Percentiles rank a stretch among this genome's conserved stretches.
Conservation (phyloP, 179 eudicot genomes). For the Silene noctiflora region DNA sequence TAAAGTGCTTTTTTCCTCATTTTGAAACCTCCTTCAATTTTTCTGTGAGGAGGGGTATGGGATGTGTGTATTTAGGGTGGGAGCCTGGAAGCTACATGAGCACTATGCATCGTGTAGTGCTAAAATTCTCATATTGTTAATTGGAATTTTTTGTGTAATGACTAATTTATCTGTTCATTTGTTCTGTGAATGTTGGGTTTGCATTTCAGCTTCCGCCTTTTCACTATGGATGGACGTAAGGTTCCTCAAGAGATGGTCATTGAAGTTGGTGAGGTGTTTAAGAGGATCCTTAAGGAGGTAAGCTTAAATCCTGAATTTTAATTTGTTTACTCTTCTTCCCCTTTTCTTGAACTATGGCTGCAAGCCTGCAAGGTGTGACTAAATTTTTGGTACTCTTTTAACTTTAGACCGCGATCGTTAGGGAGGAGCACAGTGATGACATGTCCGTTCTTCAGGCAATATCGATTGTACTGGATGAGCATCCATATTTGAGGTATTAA, state of each 20-base stretch:
- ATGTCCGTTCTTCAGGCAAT: slow-evolving; percentile 88
- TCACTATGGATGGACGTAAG: slow-evolving; percentile 66
- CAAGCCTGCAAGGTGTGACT: slow-evolving; percentile 6
- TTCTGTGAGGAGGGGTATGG: neutral
- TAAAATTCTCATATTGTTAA: neutral
- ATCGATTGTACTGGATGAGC: slow-evolving; percentile 68
- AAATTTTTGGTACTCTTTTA: slow-evolving; percentile 15
- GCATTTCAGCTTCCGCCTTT: slow-evolving; percentile 66
- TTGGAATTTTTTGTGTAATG: slow-evolving; percentile 1
- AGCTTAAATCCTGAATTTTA: neutral
- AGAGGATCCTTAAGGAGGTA: slow-evolving; percentile 80
- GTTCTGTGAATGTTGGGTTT: slow-evolving; percentile 27
- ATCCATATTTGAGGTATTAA: slow-evolving; percentile 78
- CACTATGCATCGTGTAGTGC: neutral
- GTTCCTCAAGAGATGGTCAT: slow-evolving; percentile 74
- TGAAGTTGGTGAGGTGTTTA: slow-evolving; percentile 80
- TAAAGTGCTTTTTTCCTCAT: neutral
- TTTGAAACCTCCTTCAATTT: neutral
- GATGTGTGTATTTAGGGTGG: neutral
- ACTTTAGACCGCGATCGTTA: slow-evolving; percentile 72
- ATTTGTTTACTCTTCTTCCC: neutral
- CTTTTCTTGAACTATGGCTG: neutral
- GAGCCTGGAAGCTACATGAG: neutral
- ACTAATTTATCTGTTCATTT: slow-evolving; percentile 4
- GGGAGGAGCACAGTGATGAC: slow-evolving; percentile 66